These are phyloP conservation scores for Cercospora janseana DNA, from an alignment of 2,329 filamentous ascomycete genomes.

Conservation along the genomic window DNA sequence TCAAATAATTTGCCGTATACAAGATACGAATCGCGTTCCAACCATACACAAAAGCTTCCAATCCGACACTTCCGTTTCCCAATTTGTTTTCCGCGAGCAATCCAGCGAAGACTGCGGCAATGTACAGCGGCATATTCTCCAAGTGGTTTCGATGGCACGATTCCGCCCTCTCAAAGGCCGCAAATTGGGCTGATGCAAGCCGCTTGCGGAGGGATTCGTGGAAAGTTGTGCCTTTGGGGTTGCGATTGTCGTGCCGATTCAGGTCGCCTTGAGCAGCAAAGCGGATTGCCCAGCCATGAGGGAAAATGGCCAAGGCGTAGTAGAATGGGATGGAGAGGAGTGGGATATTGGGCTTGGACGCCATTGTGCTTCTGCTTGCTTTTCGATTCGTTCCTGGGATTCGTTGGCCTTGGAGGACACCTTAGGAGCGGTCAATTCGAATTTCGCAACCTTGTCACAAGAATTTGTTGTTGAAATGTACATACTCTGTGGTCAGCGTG, in stretches of 20 bases:
- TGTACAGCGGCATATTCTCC: slow-evolving; percentile 49
- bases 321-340: slow-evolving; percentile 48
- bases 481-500: no score
- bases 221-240: slow-evolving; percentile 41
- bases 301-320: slow-evolving; percentile 44
- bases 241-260: slow-evolving; percentile 45
- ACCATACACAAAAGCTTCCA: slow-evolving; percentile 39
- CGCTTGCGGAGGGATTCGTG: slow-evolving; percentile 40
- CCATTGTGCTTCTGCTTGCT: slow-evolving; percentile 13
- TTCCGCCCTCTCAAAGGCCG: slow-evolving; percentile 46
- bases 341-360: slow-evolving; percentile 38
- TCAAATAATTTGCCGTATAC: slow-evolving; percentile 42
- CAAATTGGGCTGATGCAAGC: slow-evolving; percentile 40
- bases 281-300: slow-evolving; percentile 41
- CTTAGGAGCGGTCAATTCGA: no score
- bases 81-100: slow-evolving; percentile 41
- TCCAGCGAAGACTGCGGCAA: slow-evolving; percentile 45
- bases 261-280: slow-evolving; percentile 41
- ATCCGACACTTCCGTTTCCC: slow-evolving; percentile 30
- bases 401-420: no score
- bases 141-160: slow-evolving; percentile 48
- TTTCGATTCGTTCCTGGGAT: slow-evolving; percentile 3
- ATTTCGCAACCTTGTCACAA: no score
- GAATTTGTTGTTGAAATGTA: no score
- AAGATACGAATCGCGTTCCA: slow-evolving; percentile 40